Conservation (phyloP, 441 rosid genomes). For the Syzygium malaccense region DNA sequence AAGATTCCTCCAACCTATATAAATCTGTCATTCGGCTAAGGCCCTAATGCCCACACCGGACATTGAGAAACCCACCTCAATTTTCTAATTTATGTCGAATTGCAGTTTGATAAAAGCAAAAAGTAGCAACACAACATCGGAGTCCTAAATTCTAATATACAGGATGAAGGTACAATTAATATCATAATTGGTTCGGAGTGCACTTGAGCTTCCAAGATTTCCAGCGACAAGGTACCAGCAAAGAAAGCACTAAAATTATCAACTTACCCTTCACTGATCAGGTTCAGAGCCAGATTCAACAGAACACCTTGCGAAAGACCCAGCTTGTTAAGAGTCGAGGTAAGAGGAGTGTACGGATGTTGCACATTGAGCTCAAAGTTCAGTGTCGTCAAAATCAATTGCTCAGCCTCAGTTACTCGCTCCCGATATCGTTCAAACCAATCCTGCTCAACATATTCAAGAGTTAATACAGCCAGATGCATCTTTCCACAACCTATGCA, state of each 20-base stretch:
- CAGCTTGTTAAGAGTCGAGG: constrained; percentile 51
- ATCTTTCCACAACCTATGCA: constrained; percentile 5
- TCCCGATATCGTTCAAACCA: constrained; percentile 82
- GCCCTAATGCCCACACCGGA: background rate
- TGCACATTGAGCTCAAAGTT: constrained; percentile 76
- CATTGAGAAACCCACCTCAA: background rate
- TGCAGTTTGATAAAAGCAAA: background rate
- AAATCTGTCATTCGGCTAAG: background rate
- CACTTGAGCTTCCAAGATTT: background rate
- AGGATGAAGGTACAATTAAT: background rate
- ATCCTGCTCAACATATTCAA: constrained; percentile 31
- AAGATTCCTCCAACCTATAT: background rate
- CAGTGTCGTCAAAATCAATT: constrained; percentile 62
- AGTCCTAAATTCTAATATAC: background rate
- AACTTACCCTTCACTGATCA: constrained; percentile 81
- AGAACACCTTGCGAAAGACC: constrained; percentile 61
- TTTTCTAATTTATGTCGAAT: background rate
- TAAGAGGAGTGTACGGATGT: constrained; percentile 67
- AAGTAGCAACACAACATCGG: background rate
- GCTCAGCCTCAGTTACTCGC: constrained; percentile 66
- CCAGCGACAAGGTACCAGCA: background rate
- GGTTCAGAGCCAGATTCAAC: constrained; percentile 70
- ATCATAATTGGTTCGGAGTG: background rate
- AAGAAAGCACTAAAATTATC: background rate
- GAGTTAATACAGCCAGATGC: background rate